Percentiles rank a stretch among this genome's conserved stretches.
Conservation (phyloP, 1,284 basidiomycete species). For the Farysia itapuensis region DNA sequence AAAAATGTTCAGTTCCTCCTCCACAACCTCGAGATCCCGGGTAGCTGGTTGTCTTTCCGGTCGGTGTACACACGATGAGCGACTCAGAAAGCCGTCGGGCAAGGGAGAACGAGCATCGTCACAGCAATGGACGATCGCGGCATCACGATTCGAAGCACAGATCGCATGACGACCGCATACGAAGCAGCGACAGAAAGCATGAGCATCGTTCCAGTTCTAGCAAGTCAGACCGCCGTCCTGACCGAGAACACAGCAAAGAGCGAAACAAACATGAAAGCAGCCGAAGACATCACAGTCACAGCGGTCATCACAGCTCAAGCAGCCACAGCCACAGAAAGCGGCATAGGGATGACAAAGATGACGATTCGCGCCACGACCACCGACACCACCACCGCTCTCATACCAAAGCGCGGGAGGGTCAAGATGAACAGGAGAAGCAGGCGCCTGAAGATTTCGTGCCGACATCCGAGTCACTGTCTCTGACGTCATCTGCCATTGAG, state of each 20-base stretch:
- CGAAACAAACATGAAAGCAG: background rate
- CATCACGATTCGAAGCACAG: constrained; percentile 1
- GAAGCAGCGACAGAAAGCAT: constrained; percentile 57
- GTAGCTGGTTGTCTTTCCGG: too few species aligned
- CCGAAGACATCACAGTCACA: too few species aligned
- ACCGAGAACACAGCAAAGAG: too few species aligned
- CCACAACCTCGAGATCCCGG: too few species aligned
- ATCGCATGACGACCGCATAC: background rate
- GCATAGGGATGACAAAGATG: constrained; percentile 76
- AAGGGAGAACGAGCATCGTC: too few species aligned
- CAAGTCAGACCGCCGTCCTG: background rate
- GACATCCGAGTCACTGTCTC: constrained; percentile 72
- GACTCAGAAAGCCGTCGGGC: too few species aligned
- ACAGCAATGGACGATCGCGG: constrained; percentile 1
- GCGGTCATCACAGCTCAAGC: constrained; percentile 64
- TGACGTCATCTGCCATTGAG: constrained; percentile 66
- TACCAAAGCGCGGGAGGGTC: constrained; percentile 51
- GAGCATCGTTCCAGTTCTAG: constrained; percentile 3
- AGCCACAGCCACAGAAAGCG: constrained; percentile 63
- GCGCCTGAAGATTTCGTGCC: constrained; percentile 73
- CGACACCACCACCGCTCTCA: background rate
- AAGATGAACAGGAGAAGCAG: constrained; percentile 60
- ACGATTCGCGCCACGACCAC: constrained; percentile 78
- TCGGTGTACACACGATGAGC: too few species aligned
- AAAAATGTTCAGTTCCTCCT: too few species aligned